A percentile compares a stretch with the other conserved stretches of the same genome.
Evolutionary conservation across 2,329 filamentous ascomycete genomes (phyloP).

Genomic region (Beauveria brongniartii): DNA sequence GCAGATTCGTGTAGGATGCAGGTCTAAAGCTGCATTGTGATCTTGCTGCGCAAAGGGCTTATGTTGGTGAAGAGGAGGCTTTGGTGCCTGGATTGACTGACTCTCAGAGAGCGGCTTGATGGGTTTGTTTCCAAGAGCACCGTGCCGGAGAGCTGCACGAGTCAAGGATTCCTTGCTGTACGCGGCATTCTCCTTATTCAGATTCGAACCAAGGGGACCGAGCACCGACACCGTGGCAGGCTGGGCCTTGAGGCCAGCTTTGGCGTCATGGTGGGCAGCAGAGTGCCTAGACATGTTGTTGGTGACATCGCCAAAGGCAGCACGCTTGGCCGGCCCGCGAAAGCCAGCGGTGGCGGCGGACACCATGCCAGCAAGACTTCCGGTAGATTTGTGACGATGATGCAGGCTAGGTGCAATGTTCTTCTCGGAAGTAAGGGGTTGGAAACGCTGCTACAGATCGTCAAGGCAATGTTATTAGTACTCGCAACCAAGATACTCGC

Average conservation of each 20-base stretch:
- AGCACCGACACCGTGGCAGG: conserved; percentile 19
- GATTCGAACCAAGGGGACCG: conserved; percentile 17
- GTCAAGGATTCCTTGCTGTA: conserved; percentile 15
- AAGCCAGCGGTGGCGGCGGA: conserved; percentile 21
- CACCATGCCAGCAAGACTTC: conserved; percentile 39
- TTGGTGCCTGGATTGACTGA: not conserved
- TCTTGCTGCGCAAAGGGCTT: not conserved
- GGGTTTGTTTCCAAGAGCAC: conserved; percentile 12
- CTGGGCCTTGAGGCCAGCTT: conserved; percentile 25
- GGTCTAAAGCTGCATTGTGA: conserved; percentile 14
- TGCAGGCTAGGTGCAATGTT: conserved; percentile 50
- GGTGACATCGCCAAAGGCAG: conserved; percentile 76
- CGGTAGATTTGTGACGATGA: conserved; percentile 73
- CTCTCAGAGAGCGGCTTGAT: conserved; percentile 10
- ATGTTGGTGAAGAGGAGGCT: conserved; percentile 7
- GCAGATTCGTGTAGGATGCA: not conserved
- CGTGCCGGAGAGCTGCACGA: conserved; percentile 16
- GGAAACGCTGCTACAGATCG: conserved; percentile 26
- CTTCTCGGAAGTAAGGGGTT: conserved; percentile 42
- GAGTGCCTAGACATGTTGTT: conserved; percentile 53
- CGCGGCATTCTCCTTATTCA: conserved; percentile 38
- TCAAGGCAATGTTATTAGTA: conserved; percentile 6
- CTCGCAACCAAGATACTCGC: conserved; percentile 10
- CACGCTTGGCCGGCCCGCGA: conserved; percentile 56
- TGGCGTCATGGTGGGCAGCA: conserved; percentile 25